Base-by-base conservation (phyloP, 2,329 filamentous ascomycete genomes). In the Penicillium hesseltinei region DNA sequence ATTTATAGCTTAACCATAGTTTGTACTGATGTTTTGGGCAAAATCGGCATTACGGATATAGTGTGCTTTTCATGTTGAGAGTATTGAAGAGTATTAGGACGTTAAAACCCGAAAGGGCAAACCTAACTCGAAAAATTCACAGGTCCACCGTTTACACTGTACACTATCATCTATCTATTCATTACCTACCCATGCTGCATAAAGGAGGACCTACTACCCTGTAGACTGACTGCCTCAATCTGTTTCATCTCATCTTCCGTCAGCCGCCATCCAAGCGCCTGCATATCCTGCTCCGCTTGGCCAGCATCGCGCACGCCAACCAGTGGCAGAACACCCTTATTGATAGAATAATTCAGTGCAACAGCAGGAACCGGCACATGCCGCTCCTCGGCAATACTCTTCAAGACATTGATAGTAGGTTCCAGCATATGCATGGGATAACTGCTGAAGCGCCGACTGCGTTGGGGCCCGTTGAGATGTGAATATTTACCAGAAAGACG, bases 401-500 rank as follows among this genome's bases (percentile, higher is more conserved):
- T 69, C 48, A 78, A 61, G 6, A 73, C 68, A 6, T 70, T 66
- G 11, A 78, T 56, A 0, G 74, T 66, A 5, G 74, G 74, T 54
- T 77, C 73, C 17, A 80, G 60, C 51, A 78, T 66, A 61, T 75
- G 72, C 73, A 80, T 80, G 1, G 75, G 71, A 58, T 80, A 79
- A 46, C 70, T 73, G 47, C 72, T 74, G 60, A 78, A 79, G 9
- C 70, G 66, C 46, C 76, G 72, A 5, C 66, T 68, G 21, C 71
- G 70, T 1, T 71, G 70, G 8, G 75, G 75, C 47, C 72, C 70
- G 47, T 78, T 73, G 9, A 73, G 69, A 4, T 63, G 63, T 3
- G 63, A 72, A 60, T 78, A 78, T 59, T 77, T 78, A 2, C 75
- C 75, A 19, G 69, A 72, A 62, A 78, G 62, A 13, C 77, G 68